Percentiles rank a stretch among this genome's conserved stretches.
These are phyloP conservation scores for Microsporum audouinii DNA, from an alignment of 2,329 filamentous ascomycete genomes.

Conservation along the genomic window DNA sequence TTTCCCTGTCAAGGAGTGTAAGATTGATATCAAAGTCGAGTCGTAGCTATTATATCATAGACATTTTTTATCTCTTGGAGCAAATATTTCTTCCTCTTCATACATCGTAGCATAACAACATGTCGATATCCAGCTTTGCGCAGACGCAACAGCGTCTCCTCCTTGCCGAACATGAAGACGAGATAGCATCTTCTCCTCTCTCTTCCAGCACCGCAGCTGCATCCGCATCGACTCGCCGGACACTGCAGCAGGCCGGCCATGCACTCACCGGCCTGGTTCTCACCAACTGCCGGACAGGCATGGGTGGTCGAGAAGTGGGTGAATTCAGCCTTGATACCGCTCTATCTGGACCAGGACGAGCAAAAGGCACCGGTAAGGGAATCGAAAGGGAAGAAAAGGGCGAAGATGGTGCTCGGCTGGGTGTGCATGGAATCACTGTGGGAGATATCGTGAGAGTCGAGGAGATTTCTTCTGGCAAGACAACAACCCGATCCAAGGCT, in stretches of 20 bases:
- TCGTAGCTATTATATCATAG: neutral
- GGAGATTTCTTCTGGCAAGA: conserved; percentile 21
- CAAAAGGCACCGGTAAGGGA: conserved; percentile 7
- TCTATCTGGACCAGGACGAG: conserved; percentile 25
- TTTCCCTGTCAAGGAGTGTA: conserved; percentile 6
- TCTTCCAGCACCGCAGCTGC: conserved; percentile 25
- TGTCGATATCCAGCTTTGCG: conserved; percentile 33
- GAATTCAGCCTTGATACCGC: conserved; percentile 67
- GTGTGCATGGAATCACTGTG: conserved; percentile 37
- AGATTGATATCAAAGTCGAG: conserved; percentile 11
- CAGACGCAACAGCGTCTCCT: conserved; percentile 33
- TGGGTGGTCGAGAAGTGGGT: conserved; percentile 81
- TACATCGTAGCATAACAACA: conserved; percentile 4
- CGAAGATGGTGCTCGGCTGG: conserved; percentile 23
- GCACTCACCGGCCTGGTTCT: conserved; percentile 47
- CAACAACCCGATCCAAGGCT: conserved; percentile 20
- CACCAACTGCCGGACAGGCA: conserved; percentile 67
- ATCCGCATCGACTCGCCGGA: conserved; percentile 33
- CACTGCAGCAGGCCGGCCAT: conserved; percentile 32
- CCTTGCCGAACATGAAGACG: conserved; percentile 34
- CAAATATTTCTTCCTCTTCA: neutral
- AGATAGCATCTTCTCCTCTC: conserved; percentile 34
- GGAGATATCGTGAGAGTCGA: conserved; percentile 39
- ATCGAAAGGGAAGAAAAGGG: conserved; percentile 21
- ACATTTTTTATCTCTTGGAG: neutral